Percentiles rank a stretch among this genome's conserved stretches.
Conservation (phyloP, 139 green algal genomes). For the Chlorella ohadii region DNA sequence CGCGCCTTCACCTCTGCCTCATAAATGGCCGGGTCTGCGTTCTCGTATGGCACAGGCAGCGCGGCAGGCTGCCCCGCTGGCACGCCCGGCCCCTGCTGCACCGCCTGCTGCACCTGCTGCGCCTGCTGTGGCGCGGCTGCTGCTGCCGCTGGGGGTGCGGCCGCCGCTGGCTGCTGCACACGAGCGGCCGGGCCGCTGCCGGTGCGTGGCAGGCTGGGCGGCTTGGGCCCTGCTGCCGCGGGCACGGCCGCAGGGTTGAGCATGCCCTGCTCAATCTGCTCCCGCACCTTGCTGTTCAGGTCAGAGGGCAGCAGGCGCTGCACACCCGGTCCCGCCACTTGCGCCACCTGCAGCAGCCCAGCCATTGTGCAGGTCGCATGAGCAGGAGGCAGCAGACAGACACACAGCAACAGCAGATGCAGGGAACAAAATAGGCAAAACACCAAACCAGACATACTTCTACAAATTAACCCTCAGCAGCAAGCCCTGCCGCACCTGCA, state of each 20-base stretch:
- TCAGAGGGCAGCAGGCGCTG: conserved; percentile 71
- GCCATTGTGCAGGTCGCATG: no score
- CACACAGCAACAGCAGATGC: no score
- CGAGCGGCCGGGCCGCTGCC: neutral
- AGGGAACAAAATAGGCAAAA: no score
- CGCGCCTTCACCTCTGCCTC: conserved; percentile 65
- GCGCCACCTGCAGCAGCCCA: conserved; percentile 37
- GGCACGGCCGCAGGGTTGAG: conserved; percentile 6
- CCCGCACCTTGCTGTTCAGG: conserved; percentile 86
- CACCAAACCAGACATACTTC: no score
- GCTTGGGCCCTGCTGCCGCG: neutral
- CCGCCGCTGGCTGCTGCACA: neutral
- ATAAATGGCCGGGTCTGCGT: conserved; percentile 56
- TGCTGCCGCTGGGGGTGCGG: neutral
- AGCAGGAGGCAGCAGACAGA: no score
- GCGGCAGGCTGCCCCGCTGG: neutral
- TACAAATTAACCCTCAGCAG: no score
- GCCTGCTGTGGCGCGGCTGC: neutral
- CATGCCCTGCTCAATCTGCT: conserved; percentile 77
- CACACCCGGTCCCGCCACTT: conserved; percentile 65
- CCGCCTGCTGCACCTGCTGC: neutral
- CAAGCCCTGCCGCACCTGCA: no score
- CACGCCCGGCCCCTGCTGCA: neutral
- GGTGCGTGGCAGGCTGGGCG: neutral
- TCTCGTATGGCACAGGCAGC: neutral